Evolutionary conservation across 1,284 basidiomycete genomes (phyloP), one percentile per base, ranked within the genome.

Genomic region (Bjerkandera adusta): DNA sequence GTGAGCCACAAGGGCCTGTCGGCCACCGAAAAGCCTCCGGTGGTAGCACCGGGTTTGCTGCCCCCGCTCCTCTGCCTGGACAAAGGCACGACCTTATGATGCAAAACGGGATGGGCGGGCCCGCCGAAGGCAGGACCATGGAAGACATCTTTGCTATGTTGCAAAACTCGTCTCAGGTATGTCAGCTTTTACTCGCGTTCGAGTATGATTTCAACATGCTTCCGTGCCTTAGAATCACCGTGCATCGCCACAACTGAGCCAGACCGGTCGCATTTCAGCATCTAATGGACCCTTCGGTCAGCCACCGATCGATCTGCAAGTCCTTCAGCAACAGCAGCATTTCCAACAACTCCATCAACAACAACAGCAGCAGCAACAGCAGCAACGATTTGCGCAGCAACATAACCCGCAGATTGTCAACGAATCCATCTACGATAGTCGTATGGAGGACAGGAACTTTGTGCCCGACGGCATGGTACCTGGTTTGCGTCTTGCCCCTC

Each of bases 401-500:
- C n/a, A n/a, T n/a, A n/a, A n/a, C n/a, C n/a, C n/a, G n/a, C n/a
- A n/a, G n/a, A n/a, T n/a, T n/a, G n/a, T n/a, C n/a, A n/a, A n/a
- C n/a, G 86, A 89, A 41, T 66, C 83, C 3, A 60, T 88, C 16
- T 87, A 86, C 55, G 86, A 86, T 45, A 84, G 80, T 57, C 80
- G 78, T 29, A 62, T 79, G 32, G 84, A 89, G 39, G 86, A 89
- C 55, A 75, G 86, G 47, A 80, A 75, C 54, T 91, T 91, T 57
- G 77, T 88, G 24, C 85, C 89, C 7, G 86, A 91, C 65, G 85
- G 85, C 26, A 79, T 91, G 75, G 88, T 91, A 8, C 89, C 88
- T 33, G 88, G 89, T 13, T 72, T 91, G 26, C 81, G 87, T 35
- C 76, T 83, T 30, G 73, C 72, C 16, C 78, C 78, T 7, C 60